phyloP scores from a whole-genome alignment of 306 rosid genomes.

The Abrus pulchellus region DNA sequence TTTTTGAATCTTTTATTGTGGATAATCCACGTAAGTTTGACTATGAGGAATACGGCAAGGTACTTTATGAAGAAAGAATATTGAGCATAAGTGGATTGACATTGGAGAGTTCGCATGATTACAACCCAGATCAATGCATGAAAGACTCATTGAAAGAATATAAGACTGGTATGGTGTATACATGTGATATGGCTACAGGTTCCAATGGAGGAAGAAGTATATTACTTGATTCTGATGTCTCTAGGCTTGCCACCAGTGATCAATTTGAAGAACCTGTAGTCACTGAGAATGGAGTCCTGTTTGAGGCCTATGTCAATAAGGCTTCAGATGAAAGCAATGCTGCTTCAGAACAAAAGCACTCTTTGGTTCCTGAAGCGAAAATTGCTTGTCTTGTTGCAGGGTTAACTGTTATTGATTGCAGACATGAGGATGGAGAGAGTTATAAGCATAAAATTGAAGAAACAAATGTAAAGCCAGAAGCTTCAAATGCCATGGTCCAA shows the following conservation, averaged over 20 bases:
- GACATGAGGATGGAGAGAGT: constrained; percentile 25
- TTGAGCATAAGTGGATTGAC: constrained; percentile 40
- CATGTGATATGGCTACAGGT: constrained; percentile 29
- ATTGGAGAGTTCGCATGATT: constrained; percentile 45
- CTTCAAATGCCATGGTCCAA: constrained; percentile 34
- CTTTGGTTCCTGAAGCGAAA: constrained; percentile 47
- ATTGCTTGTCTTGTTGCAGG: constrained; percentile 16
- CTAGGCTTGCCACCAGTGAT: constrained; percentile 26
- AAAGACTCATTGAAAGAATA: constrained; percentile 42
- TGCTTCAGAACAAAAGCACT: constrained; percentile 44
- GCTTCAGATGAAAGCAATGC: constrained; percentile 47
- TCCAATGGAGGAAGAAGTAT: constrained; percentile 40
- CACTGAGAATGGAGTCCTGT: constrained; percentile 43
- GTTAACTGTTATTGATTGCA: constrained; percentile 42
- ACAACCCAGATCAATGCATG: constrained; percentile 42
- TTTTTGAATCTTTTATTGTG: constrained; percentile 46
- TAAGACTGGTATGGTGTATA: constrained; percentile 30
- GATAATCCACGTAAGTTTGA: constrained; percentile 40
- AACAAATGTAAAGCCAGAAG: constrained; percentile 41
- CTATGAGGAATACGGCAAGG: constrained; percentile 48
- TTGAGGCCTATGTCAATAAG: constrained; percentile 42
- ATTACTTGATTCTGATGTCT: constrained; percentile 13
- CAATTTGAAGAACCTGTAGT: constrained; percentile 44
- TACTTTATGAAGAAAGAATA: constrained; percentile 48
- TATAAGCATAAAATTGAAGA: constrained; percentile 47